Base-by-base conservation (phyloP, 768 basidiomycete genomes). In the Rhodosporidiobolus sp. region DNA sequence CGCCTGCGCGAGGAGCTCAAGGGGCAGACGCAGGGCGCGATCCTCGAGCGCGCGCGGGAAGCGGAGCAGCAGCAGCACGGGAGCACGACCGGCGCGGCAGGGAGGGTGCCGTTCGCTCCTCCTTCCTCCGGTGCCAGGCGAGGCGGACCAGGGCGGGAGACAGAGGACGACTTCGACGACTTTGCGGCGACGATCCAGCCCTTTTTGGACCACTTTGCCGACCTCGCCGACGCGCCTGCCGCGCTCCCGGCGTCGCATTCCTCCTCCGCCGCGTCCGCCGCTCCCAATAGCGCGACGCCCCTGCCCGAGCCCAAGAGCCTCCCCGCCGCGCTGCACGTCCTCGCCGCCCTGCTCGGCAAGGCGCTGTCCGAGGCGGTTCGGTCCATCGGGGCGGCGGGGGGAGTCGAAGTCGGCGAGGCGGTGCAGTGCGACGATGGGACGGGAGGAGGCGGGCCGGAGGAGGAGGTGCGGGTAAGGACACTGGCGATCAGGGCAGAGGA, bases 1-100 rank as follows among this genome's bases (percentile, higher is more conserved):
- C 49, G 72, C 32, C 34, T 73, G 50, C 28, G 32, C 32, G 71
- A 72, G 34, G 71, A 68, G 46, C 26, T 72, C 26, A 32, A 19
- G 7, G 71, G 64, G 17, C 67, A 63, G 43, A 32, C 24, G 30
- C 49, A 63, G 14, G 43, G 55, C 4, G 32, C 24, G 1, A 6
- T 38, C 3, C n/a, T 63, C 55, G 26, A 9, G 14, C 12, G 52
- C n/a, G 16, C 52, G n/a, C n/a, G 60, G 14, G 59, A 60, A 5
- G 35, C 32, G 22, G 46, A 22, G 48, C 10, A 20, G 10, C 34
- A 49, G 20, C 59, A 14, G 38, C 14, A 43, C 38, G 38, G 38
- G 38, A 43, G 38, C 8, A 14, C 8, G 38, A 43, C 38, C n/a
- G 38, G 38, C 7, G 38, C 8, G 38, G 38, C 8, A 43, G 8